phyloP scores from a whole-genome alignment of 345 rosid genomes.

The Citrus trifoliata region DNA sequence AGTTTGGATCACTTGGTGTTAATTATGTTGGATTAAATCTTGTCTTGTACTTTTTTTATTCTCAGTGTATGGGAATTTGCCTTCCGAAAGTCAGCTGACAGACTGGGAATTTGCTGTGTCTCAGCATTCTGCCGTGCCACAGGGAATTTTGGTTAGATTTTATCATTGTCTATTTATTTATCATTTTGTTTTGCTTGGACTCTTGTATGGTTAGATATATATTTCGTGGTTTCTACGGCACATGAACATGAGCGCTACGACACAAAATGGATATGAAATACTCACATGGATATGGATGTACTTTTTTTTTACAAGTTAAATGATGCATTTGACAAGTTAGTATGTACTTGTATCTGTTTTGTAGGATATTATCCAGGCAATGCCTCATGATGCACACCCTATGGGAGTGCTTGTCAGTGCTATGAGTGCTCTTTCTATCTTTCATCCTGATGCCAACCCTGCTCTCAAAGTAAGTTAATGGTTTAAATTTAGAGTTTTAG shows the following conservation, averaged over 20 bases:
- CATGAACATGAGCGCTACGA: not conserved
- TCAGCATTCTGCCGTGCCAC: conserved; percentile 98
- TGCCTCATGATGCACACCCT: conserved; percentile 99
- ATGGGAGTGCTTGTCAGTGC: conserved; percentile 98
- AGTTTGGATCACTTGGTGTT: not conserved
- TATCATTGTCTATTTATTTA: not conserved
- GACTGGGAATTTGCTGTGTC: conserved; percentile 95
- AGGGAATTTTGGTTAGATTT: conserved; percentile 68
- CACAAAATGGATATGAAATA: not conserved
- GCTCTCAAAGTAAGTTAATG: conserved; percentile 76
- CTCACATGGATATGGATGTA: not conserved
- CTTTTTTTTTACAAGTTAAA: not conserved
- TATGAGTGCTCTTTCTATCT: conserved; percentile 94
- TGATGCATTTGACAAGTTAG: not conserved
- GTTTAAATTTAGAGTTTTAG: conserved; percentile 2
- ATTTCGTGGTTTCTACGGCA: not conserved
- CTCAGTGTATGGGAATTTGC: conserved; percentile 88
- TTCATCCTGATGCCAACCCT: conserved; percentile 99
- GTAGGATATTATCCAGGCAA: conserved; percentile 87
- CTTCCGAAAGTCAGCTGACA: conserved; percentile 72
- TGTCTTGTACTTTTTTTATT: conserved; percentile 7
- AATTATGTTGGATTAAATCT: not conserved
- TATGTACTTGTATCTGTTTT: conserved; percentile 19
- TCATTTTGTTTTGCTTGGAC: not conserved
- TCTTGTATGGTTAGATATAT: not conserved